Evolutionary conservation across 192 early-diverging fungal genomes (phyloP), one percentile per base, ranked within the genome.

Genomic region (Polychytrium aggregatum): DNA sequence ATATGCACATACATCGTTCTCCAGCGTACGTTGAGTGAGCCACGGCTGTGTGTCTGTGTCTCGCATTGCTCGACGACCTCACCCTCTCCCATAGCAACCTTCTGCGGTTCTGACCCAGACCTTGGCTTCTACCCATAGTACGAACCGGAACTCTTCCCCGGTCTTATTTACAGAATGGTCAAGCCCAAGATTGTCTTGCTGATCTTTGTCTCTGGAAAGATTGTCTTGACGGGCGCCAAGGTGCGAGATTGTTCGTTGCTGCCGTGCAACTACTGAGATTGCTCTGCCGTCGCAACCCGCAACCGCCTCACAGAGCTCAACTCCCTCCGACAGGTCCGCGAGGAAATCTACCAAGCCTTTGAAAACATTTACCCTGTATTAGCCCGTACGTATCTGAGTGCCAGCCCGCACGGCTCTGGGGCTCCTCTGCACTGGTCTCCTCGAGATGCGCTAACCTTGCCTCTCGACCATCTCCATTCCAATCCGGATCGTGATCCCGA

Each of bases 201-300:
- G 27, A 95, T 98, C 41, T 98, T 98, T 66, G 95, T 98, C 13
- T 96, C 92, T 27, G 95, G 95, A 52, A 98, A 98, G 68, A 95
- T 98, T 69, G 95, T 98, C 25, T 77, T 98, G 46, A 98, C 95
- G n/a, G 95, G 95, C 38, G 95, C 95, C 25, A 98, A 97, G 70
- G 86, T 77, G 11, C 26, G 50, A n/a, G 17, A 42, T 31, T n/a
- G n/a, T n/a, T n/a, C n/a, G n/a, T n/a, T n/a, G n/a, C n/a, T n/a
- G n/a, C n/a, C n/a, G n/a, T n/a, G n/a, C n/a, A n/a, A n/a, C n/a
- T n/a, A n/a, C n/a, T n/a, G n/a, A n/a, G n/a, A n/a, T n/a, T n/a
- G n/a, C n/a, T n/a, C n/a, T n/a, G n/a, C n/a, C n/a, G n/a, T n/a
- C n/a, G n/a, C n/a, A n/a, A n/a, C n/a, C n/a, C n/a, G n/a, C n/a